Base-by-base conservation (phyloP, 2,329 filamentous ascomycete species). In the Rhytidhysteron rufulum region DNA sequence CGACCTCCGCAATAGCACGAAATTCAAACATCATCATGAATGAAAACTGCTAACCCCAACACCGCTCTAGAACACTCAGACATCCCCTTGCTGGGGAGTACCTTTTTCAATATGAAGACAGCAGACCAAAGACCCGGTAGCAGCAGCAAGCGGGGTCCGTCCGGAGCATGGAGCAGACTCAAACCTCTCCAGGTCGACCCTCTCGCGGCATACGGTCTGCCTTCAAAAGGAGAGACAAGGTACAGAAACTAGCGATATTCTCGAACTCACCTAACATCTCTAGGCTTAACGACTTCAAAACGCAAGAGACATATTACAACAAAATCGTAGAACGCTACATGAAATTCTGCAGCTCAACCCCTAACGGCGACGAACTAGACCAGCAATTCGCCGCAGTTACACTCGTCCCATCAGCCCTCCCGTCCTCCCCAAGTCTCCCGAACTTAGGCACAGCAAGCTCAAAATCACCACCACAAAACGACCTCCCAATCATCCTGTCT, bases 211-310 rank as follows among this genome's bases (percentile, higher is more conserved):
- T 85, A 94, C 51, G 90, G 91, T 2, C 75, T 95, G 49, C 88
- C 88, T 4, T 95, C 89, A 2, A 96, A 95, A 60, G 91, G 91
- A 38, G 91, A 97, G 65, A 86, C 77, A 34, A 84, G 86, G 89
- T 91, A 72, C 38, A 55, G 32, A 43, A 42, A 45, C 43, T 34
- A 4, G 18, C 27, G 13, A 24, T 22, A 22, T 36, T 19, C 30
- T 18, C 10, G 15, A 15, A 3, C 15, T 7, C n/a, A 10, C 7
- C 19, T 21, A 33, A 17, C 5, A 34, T 29, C 39, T 37, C 19
- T 44, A 74, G 71, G 44, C 58, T 72, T 17, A 68, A 70, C 42
- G 82, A 91, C 54, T 72, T 77, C 65, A 88, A 86, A 67, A 79
- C 78, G 6, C 91, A 97, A 67, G 86, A 95, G 63, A 74, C 74